phyloP scores from a whole-genome alignment of 306 rosid genomes.

The Cucurbita argyrosperma region DNA sequence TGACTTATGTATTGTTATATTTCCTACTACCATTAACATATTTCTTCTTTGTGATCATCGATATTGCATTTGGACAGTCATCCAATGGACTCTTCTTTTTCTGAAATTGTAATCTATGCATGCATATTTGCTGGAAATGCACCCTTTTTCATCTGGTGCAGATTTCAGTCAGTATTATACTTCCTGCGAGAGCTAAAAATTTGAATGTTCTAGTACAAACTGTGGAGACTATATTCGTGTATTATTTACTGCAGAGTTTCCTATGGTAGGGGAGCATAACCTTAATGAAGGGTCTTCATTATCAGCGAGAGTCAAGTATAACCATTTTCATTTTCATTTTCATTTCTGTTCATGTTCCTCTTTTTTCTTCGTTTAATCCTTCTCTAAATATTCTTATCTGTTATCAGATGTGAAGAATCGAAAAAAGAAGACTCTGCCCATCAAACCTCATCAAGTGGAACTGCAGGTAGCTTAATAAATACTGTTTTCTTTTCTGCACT shows the following conservation, averaged over 20 bases:
- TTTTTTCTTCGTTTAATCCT: constrained; percentile 1
- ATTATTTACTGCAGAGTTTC: constrained; percentile 34
- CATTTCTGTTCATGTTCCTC: constrained; percentile 9
- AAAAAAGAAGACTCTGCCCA: constrained; percentile 22
- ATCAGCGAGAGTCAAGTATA: constrained; percentile 37
- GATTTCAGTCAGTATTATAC: not conserved
- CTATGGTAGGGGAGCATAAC: constrained; percentile 35
- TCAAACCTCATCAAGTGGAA: constrained; percentile 27
- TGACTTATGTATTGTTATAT: not conserved
- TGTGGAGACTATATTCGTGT: not conserved
- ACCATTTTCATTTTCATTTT: not conserved
- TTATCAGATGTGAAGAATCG: constrained; percentile 45
- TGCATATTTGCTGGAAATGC: not conserved
- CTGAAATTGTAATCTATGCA: not conserved
- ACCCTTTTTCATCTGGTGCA: not conserved
- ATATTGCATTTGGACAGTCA: not conserved
- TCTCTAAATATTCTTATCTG: not conserved
- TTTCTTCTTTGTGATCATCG: not conserved
- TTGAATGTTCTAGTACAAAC: not conserved
- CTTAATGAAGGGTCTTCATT: constrained; percentile 42
- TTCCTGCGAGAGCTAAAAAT: not conserved
- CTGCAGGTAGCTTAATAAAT: constrained; percentile 37
- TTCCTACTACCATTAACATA: not conserved
- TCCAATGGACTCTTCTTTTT: not conserved
- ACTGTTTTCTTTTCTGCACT: not conserved